Conservation (phyloP, 768 basidiomycete species). For the Lactarius trivialis region DNA sequence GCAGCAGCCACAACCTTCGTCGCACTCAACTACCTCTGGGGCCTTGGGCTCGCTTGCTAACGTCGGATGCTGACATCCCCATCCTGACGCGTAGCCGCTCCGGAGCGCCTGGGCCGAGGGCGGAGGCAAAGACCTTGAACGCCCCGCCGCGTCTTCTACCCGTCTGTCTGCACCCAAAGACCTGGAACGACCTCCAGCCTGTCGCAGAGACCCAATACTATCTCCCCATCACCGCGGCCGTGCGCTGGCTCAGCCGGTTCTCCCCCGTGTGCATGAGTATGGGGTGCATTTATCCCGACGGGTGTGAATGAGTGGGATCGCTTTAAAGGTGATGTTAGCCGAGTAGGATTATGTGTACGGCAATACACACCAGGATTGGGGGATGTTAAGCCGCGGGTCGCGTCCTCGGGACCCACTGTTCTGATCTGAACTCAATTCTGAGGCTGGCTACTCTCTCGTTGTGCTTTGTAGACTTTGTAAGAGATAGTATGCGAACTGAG, state of each 20-base stretch:
- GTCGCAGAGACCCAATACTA: not conserved
- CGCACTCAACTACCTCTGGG: constrained; percentile 6
- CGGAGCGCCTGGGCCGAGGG: constrained; percentile 11
- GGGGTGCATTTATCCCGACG: constrained; percentile 5
- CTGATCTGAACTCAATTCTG: too few species aligned
- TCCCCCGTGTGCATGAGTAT: constrained; percentile 3
- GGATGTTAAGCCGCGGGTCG: too few species aligned
- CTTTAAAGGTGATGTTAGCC: not conserved
- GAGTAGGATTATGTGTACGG: too few species aligned
- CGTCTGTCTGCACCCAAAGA: not conserved
- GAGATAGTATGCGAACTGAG: too few species aligned
- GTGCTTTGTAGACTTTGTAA: too few species aligned
- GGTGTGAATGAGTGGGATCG: constrained; percentile 1
- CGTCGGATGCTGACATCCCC: constrained; percentile 4
- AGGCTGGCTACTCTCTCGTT: too few species aligned
- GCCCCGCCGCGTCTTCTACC: not conserved
- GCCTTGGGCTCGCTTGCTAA: not conserved
- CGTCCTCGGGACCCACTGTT: too few species aligned
- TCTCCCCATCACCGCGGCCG: not conserved
- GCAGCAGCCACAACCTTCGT: constrained; percentile 3
- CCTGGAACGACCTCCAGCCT: constrained; percentile 7
- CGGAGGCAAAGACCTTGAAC: not conserved
- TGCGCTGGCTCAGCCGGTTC: constrained; percentile 1
- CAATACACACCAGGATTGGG: too few species aligned
- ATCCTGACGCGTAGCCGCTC: not conserved